These are phyloP conservation scores for Phytophthora kernoviae DNA, from an alignment of 352 stramenopile species.

Conservation along the genomic window DNA sequence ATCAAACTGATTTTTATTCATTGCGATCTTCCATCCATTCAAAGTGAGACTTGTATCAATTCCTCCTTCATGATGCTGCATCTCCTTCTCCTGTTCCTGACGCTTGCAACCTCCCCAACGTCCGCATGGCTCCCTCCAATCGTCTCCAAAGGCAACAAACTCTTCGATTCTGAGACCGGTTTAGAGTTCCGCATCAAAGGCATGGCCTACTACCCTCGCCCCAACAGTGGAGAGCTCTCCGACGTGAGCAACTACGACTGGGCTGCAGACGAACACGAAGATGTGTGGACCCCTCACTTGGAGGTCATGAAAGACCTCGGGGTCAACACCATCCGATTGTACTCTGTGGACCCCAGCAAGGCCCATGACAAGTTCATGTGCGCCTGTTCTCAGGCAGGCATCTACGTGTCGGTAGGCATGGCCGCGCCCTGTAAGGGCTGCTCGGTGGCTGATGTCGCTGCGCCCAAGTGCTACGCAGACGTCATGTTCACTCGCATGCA, in stretches of 20 bases:
- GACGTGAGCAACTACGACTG: conserved; percentile 61
- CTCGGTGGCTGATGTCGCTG: conserved; percentile 40
- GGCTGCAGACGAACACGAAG: conserved; percentile 53
- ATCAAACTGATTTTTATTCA: no score
- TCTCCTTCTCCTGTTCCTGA: no score
- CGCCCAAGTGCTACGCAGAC: conserved; percentile 50
- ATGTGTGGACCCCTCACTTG: conserved; percentile 52
- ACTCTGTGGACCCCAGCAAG: conserved; percentile 57
- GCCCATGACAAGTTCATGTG: conserved; percentile 79
- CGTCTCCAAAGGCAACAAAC: conserved; percentile 69
- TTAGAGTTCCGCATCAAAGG: conserved; percentile 64
- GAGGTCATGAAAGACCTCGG: conserved; percentile 50
- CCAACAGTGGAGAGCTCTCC: conserved; percentile 54
- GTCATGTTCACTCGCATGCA: conserved; percentile 49
- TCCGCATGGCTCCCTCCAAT: conserved; percentile 41
- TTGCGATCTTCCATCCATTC: no score
- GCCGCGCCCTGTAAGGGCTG: conserved; percentile 52
- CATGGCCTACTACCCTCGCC: conserved; percentile 62
- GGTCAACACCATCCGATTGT: conserved; percentile 64
- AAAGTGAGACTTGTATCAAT: no score
- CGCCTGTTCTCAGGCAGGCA: conserved; percentile 49
- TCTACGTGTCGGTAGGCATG: conserved; percentile 68
- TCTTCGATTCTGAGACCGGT: conserved; percentile 68
- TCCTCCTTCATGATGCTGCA: no score
- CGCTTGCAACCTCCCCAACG: no score